These are phyloP conservation scores for Aspergillus ibericus DNA, from an alignment of 2,329 filamentous ascomycete species.

Conservation along the genomic window DNA sequence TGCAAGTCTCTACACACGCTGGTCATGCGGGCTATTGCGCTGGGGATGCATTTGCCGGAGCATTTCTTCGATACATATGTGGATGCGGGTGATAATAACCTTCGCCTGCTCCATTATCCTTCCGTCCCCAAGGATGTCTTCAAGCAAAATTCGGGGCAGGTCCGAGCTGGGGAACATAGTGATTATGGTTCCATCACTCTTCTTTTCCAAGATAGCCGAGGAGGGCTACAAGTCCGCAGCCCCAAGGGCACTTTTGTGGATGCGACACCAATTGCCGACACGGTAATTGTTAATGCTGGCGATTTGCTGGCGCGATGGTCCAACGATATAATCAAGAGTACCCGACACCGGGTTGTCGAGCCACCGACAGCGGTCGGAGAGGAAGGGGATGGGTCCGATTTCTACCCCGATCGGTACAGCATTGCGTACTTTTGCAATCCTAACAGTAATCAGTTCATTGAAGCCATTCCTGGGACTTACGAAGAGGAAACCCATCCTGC, in stretches of 20 bases:
- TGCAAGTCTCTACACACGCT: slow-evolving; percentile 74
- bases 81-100: slow-evolving; percentile 67
- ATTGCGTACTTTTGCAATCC: slow-evolving; percentile 94
- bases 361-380: slow-evolving; percentile 61
- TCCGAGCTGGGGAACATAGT: slow-evolving; percentile 76
- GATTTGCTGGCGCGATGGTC: slow-evolving; percentile 85
- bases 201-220: slow-evolving; percentile 57
- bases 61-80: slow-evolving; percentile 76
- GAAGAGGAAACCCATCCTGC: slow-evolving; percentile 55
- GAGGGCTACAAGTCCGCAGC: slow-evolving; percentile 63
- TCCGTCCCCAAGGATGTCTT: slow-evolving; percentile 66
- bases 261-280: slow-evolving; percentile 76
- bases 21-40: slow-evolving; percentile 79
- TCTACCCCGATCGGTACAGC: slow-evolving; percentile 76
- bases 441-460: slow-evolving; percentile 72
- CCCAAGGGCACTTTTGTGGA: slow-evolving; percentile 78
- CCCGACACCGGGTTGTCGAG: slow-evolving; percentile 85
- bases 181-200: slow-evolving; percentile 59
- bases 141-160: slow-evolving; percentile 64
- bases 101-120: slow-evolving; percentile 77
- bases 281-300: slow-evolving; percentile 85
- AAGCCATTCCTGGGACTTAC: slow-evolving; percentile 79
- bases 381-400: slow-evolving; percentile 37
- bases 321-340: slow-evolving; percentile 88
- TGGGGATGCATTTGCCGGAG: slow-evolving; percentile 73